Base-by-base conservation (phyloP, 495 filamentous ascomycete genomes). In the Emericellopsis terricola region DNA sequence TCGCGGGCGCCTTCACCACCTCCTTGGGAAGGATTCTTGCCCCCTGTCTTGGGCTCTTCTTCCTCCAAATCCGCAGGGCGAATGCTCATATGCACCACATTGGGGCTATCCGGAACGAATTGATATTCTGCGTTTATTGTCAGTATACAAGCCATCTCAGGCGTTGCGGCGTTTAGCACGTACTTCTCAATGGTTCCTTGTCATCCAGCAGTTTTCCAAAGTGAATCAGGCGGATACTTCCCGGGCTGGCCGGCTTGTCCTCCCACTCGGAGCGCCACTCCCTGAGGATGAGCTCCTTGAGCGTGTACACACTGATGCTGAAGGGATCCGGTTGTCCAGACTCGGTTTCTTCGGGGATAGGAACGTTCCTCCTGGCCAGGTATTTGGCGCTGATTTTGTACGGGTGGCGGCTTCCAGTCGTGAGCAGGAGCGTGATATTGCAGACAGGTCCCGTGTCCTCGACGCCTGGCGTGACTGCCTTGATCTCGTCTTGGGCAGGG, bases 251-350 rank as follows among this genome's bases (percentile, higher is more conserved):
- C 0, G 85, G 85, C 43, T 77, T 72, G 13, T 72, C 57, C 47
- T 92, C 85, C 85, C 85, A 94, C 48, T 94, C 85, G 42, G 74
- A 72, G 43, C 81, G 65, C 85, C 85, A 94, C 45, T 91, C 85
- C 45, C 81, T 59, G 64, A 84, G 69, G 40, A 94, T 91, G 52
- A 93, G 56, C 49, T 94, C 84, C 53, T 94, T 94, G 34, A 94
- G 49, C 6, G 79, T 87, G 47, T 94, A 93, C 10, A 91, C 73
- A 44, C 78, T 89, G 55, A 93, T 82, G 46, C 74, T 75, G 46
- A 81, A 81, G 2, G 85, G 85, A 49, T 94, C 83, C 46, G 76
- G 62, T 19, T 42, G 55, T 21, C 66, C 65, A 16, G 50, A 46
- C 37, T 61, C 60, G 11, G 56, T 60, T 37, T 58, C 46, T 17